Conservation (phyloP, 768 basidiomycete genomes). For the Russula sp. region DNA sequence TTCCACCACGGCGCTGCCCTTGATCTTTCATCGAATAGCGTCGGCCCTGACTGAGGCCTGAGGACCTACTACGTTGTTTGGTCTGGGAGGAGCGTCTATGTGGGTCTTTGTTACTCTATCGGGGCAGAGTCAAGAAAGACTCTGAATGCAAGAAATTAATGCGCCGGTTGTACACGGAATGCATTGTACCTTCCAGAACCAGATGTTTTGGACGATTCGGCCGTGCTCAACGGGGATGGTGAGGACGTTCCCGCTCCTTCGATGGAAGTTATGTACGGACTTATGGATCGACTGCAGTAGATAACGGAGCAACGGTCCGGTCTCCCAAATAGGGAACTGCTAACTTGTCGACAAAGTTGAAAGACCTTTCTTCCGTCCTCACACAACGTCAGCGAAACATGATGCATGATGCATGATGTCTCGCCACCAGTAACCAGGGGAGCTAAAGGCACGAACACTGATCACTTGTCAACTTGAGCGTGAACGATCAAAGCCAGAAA, state of each 20-base stretch:
- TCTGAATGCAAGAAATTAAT: background rate
- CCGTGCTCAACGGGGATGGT: background rate
- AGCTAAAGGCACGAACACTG: background rate
- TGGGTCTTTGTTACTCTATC: background rate
- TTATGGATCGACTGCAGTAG: too few relatives aligned
- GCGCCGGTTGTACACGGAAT: background rate
- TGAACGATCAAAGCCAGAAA: background rate
- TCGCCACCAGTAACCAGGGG: background rate
- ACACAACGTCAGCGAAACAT: background rate
- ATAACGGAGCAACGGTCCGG: background rate
- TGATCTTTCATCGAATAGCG: background rate
- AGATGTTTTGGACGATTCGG: background rate
- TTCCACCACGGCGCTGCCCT: background rate
- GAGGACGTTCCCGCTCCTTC: background rate
- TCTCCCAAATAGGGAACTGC: background rate
- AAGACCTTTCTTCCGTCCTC: too few relatives aligned
- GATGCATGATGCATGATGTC: too few relatives aligned
- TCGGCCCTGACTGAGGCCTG: too few relatives aligned
- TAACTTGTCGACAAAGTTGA: too few relatives aligned
- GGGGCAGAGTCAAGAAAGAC: too few relatives aligned
- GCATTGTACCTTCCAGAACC: background rate
- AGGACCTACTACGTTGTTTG: too few relatives aligned
- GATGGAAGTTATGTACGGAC: background rate
- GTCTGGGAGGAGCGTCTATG: background rate
- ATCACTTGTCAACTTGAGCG: background rate